Conservation (phyloP, 805 yeast genomes). For the Saitoella complicata region DNA sequence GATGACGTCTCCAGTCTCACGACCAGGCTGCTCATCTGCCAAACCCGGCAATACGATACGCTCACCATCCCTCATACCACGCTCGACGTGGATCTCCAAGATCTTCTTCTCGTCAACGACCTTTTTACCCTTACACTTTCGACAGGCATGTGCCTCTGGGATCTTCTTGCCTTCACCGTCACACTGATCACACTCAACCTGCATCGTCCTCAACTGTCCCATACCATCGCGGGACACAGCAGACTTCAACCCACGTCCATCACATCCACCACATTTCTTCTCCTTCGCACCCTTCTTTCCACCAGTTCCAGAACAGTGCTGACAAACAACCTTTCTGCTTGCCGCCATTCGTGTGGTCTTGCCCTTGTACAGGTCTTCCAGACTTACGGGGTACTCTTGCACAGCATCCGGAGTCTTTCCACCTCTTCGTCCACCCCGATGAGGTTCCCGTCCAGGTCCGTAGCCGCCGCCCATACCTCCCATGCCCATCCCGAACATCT, state of each 20-base stretch:
- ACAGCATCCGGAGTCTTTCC: slow-evolving; percentile 36
- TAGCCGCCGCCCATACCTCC: slow-evolving; percentile 14
- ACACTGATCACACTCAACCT: slow-evolving; percentile 50
- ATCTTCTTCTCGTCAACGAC: slow-evolving; percentile 48
- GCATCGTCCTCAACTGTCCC: slow-evolving; percentile 53
- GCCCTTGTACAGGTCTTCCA: slow-evolving; percentile 68
- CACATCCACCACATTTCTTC: slow-evolving; percentile 47
- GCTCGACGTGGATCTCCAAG: slow-evolving; percentile 58
- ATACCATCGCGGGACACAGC: slow-evolving; percentile 53
- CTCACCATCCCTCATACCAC: slow-evolving; percentile 54
- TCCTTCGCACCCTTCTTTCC: slow-evolving; percentile 42
- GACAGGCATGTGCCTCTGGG: slow-evolving; percentile 58
- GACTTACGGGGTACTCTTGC: slow-evolving; percentile 44
- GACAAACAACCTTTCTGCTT: slow-evolving; percentile 58
- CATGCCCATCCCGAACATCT: slow-evolving; percentile 37
- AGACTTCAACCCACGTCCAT: slow-evolving; percentile 51
- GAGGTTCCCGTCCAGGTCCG: slow-evolving; percentile 12
- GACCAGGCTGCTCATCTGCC: slow-evolving; percentile 63
- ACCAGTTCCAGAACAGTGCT: slow-evolving; percentile 61
- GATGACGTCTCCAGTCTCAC: slow-evolving; percentile 61
- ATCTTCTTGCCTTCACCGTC: slow-evolving; percentile 49
- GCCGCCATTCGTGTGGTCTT: slow-evolving; percentile 59
- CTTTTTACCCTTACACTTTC: slow-evolving; percentile 52
- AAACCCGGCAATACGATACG: slow-evolving; percentile 44
- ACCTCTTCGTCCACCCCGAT: slow-evolving; percentile 26